Evolutionary conservation across 164 flowering plant genomes (phyloP).

Genomic region (Piper longum): DNA sequence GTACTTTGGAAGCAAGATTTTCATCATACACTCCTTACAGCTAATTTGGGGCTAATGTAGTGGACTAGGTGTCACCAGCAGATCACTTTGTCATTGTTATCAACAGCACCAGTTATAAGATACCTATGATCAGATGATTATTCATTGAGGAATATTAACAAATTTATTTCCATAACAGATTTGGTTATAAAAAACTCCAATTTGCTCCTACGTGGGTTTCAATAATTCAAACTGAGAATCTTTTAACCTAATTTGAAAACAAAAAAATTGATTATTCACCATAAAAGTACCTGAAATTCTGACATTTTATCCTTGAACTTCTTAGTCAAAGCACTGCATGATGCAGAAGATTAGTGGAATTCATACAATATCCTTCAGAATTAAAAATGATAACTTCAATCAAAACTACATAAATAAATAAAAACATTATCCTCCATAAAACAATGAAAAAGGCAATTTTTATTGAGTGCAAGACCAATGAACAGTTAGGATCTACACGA

Average conservation of each 20-base stretch:
- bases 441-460: no score
- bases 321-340: conserved; percentile 57
- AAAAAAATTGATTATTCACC: neutral
- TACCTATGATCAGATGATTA: neutral
- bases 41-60: no score
- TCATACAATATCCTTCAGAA: neutral
- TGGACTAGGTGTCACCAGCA: no score
- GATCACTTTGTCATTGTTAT: no score
- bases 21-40: neutral
- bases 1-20: neutral
- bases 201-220: no score
- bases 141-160: neutral
- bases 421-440: neutral
- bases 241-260: neutral
- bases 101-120: no score
- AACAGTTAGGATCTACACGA: no score
- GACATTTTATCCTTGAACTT: conserved; percentile 70
- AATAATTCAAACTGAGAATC: neutral
- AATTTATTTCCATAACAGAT: no score
- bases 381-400: neutral
- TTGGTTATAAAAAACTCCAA: no score
- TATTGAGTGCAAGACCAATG: no score
- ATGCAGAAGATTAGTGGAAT: neutral
- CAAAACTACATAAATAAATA: neutral
- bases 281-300: conserved; percentile 52